These are phyloP conservation scores for Rhizophagus prolifer DNA, from an alignment of 192 early-diverging fungal genomes.

Conservation along the genomic window DNA sequence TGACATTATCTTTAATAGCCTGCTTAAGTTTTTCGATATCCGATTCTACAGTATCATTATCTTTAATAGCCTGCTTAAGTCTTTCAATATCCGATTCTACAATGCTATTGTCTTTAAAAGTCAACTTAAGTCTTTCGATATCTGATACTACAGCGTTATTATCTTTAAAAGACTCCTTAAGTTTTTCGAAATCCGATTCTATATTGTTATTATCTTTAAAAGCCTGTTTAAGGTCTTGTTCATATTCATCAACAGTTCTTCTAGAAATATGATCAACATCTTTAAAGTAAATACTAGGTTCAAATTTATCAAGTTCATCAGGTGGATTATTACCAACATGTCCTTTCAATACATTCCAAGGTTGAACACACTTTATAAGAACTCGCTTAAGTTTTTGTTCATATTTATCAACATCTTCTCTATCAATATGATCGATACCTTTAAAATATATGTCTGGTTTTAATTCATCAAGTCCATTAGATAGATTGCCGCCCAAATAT, in stretches of 20 bases:
- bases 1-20: neutral
- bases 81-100: no score
- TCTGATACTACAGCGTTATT: no score
- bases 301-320: neutral
- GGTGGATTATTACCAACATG: constrained; percentile 14
- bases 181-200: neutral
- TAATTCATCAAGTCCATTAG: no score
- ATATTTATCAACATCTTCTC: no score
- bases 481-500: no score
- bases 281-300: constrained; percentile 40
- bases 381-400: no score
- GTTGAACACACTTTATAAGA: constrained; percentile 25
- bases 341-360: constrained; percentile 37
- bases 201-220: neutral
- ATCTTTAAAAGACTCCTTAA: constrained; percentile 31
- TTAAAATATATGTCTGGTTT: no score
- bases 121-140: constrained; percentile 34
- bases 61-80: constrained; percentile 30
- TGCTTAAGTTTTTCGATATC: no score
- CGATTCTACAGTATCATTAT: neutral
- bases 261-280: constrained; percentile 26
- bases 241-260: constrained; percentile 30
- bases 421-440: no score
- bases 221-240: constrained; percentile 34
- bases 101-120: neutral